Evolutionary conservation across 2,329 filamentous ascomycete genomes (phyloP), one percentile per base, ranked within the genome.

Genomic region (Nannizziopsis barbatae): DNA sequence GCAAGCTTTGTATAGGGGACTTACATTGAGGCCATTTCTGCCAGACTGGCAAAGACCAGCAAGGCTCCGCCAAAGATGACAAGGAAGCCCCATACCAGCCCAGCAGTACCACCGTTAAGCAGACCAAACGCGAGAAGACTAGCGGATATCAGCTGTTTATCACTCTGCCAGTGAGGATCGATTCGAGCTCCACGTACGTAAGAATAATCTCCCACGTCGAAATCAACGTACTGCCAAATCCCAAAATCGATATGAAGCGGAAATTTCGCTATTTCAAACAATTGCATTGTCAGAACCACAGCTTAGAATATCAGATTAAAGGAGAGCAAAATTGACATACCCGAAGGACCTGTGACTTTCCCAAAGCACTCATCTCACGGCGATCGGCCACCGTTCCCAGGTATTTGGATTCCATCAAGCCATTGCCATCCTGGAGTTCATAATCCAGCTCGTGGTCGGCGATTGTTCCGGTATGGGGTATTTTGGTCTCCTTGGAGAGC

Each of bases 21-120:
- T 52, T 58, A 68, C 66, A 70, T 70, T 1, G 68, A 71, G 27
- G 67, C 66, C 59, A 69, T 65, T 51, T 70, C 67, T 17, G 66
- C 64, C 47, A 70, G 58, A 44, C 62, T 66, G 30, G 61, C 60
- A 50, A 66, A 65, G 11, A 67, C 62, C 5, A 65, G 57, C 10
- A 53, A 44, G 18, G 66, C 63, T 0, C 65, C 66, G 0, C 56
- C 41, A 5, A 57, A 54, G 37, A 63, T 58, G 36, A 61, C 57
- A 15, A 66, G 47, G 43, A 63, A 67, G 0, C 63, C 63, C 60
- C 62, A 68, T 39, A 67, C 62, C 40, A 67, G 51, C n/a, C 63
- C 62, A 14, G 62, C 64, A 12, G 63, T 62, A 6, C 65, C 65
- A 35, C 65, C 65, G 52, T 68, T 60, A 17, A 58, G 62, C 50